phyloP scores from a whole-genome alignment of 2,329 filamentous ascomycete genomes.

The Sporothrix pallida region DNA sequence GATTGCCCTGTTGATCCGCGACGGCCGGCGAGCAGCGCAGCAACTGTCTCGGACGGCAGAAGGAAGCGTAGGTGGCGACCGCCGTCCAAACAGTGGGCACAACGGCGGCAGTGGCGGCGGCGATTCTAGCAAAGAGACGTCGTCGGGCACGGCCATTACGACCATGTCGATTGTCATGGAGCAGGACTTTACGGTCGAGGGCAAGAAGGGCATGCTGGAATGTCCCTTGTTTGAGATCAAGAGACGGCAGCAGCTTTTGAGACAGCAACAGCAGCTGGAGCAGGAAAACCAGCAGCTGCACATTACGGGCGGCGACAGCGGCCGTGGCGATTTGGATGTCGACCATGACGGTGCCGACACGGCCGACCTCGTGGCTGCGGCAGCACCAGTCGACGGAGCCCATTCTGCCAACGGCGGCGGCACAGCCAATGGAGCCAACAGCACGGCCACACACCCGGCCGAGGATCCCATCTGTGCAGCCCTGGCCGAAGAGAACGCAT shows the following conservation, averaged over 20 bases:
- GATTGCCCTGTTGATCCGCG: conserved; percentile 67
- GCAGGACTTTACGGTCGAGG: conserved; percentile 87
- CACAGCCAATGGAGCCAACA: background rate
- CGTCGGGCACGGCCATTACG: conserved; percentile 56
- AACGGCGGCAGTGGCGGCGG: conserved; percentile 40
- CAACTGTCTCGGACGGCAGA: conserved; percentile 34
- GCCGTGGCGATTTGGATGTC: background rate
- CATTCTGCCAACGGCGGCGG: background rate
- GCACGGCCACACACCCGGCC: conserved; percentile 52
- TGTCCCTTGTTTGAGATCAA: conserved; percentile 74
- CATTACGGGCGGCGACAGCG: background rate
- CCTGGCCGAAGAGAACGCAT: conserved; percentile 66
- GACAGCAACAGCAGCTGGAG: conserved; percentile 35
- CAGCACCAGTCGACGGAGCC: conserved; percentile 19
- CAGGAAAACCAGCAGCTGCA: conserved; percentile 33
- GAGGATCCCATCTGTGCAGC: conserved; percentile 68
- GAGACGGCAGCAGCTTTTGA: conserved; percentile 38
- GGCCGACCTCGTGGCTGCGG: conserved; percentile 39
- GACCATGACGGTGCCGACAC: conserved; percentile 33
- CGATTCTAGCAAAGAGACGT: conserved; percentile 56
- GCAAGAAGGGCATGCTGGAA: conserved; percentile 76
- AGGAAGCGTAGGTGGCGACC: background rate
- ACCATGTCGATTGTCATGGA: conserved; percentile 73
- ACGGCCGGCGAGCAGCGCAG: conserved; percentile 65
- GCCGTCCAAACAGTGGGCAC: background rate